These are phyloP conservation scores for Trichoderma aggressivum DNA, from an alignment of 2,329 filamentous ascomycete genomes.

Conservation along the genomic window DNA sequence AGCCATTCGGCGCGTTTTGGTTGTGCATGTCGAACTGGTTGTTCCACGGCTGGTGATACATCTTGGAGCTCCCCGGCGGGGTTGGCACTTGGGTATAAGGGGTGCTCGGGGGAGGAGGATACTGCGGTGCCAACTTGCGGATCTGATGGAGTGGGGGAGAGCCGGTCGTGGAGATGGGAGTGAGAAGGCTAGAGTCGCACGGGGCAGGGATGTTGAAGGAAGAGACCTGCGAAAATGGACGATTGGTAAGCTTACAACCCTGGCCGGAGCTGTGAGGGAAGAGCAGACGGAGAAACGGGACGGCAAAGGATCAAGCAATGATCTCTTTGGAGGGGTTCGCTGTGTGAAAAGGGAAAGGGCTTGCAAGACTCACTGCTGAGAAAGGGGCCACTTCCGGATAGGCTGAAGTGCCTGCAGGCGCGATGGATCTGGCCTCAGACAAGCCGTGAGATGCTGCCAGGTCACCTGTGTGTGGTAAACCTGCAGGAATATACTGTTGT, in stretches of 20 bases:
- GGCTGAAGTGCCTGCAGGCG: constrained; percentile 22
- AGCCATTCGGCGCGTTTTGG: constrained; percentile 41
- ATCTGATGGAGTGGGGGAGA: constrained; percentile 48
- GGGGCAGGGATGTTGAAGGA: constrained; percentile 34
- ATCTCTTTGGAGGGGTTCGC: background rate
- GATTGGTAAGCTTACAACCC: constrained; percentile 8
- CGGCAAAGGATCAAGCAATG: background rate
- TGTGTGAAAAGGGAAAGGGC: constrained; percentile 21
- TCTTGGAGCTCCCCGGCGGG: constrained; percentile 45
- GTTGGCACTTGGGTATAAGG: constrained; percentile 44
- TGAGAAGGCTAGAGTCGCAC: constrained; percentile 46
- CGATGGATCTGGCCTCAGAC: constrained; percentile 27
- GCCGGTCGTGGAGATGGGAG: constrained; percentile 48
- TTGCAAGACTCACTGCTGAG: constrained; percentile 27
- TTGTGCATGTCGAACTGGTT: constrained; percentile 41
- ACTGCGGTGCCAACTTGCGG: constrained; percentile 41
- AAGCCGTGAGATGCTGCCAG: constrained; percentile 30
- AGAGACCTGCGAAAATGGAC: constrained; percentile 24
- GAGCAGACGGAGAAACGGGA: background rate
- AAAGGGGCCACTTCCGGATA: constrained; percentile 33
- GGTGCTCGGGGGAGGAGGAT: constrained; percentile 36
- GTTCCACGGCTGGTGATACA: constrained; percentile 41
- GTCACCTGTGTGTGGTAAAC: constrained; percentile 32
- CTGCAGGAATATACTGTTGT: constrained; percentile 34
- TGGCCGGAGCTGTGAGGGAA: background rate